Evolutionary conservation across 257 asterid species (phyloP).

Genomic region (Linderniella brevidens): DNA sequence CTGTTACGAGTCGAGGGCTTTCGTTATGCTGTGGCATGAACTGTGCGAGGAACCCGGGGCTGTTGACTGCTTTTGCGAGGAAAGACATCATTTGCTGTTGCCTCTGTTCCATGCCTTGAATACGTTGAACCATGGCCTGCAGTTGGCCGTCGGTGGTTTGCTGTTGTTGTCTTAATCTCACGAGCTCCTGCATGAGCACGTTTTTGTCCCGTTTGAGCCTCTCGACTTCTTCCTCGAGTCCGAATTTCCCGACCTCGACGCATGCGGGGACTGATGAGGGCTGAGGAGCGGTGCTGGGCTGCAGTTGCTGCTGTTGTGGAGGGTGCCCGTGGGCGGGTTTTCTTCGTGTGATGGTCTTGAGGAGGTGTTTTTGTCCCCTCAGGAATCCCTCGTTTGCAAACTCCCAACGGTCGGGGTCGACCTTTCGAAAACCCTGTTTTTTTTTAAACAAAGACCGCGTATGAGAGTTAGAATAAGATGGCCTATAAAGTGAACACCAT

Average conservation of each 20-base stretch:
- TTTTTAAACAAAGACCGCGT: conserved; percentile 3
- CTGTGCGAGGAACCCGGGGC: conserved; percentile 83
- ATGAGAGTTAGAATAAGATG: conserved; percentile 4
- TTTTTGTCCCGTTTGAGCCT: conserved; percentile 83
- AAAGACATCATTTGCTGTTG: conserved; percentile 97
- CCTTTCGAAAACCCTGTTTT: conserved; percentile 70
- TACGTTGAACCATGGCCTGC: conserved; percentile 69
- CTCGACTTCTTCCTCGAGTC: conserved; percentile 90
- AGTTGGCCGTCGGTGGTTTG: conserved; percentile 73
- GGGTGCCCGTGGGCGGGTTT: conserved; percentile 71
- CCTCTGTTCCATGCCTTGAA: conserved; percentile 96
- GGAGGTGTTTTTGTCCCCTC: conserved; percentile 82
- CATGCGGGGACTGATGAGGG: conserved; percentile 53
- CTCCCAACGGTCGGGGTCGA: conserved; percentile 94
- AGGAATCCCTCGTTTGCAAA: conserved; percentile 87
- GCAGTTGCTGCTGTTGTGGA: conserved; percentile 54
- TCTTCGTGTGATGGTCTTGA: conserved; percentile 55
- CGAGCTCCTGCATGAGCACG: conserved; percentile 89
- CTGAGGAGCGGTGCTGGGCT: conserved; percentile 16
- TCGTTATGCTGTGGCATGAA: conserved; percentile 81
- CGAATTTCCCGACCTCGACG: conserved; percentile 90
- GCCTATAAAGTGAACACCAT: background rate
- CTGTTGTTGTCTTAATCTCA: conserved; percentile 80
- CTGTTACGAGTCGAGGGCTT: conserved; percentile 34
- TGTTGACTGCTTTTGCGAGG: conserved; percentile 89